These are phyloP conservation scores for Mucor plumbeus DNA, from an alignment of 371 early-diverging fungal genomes.

Conservation along the genomic window DNA sequence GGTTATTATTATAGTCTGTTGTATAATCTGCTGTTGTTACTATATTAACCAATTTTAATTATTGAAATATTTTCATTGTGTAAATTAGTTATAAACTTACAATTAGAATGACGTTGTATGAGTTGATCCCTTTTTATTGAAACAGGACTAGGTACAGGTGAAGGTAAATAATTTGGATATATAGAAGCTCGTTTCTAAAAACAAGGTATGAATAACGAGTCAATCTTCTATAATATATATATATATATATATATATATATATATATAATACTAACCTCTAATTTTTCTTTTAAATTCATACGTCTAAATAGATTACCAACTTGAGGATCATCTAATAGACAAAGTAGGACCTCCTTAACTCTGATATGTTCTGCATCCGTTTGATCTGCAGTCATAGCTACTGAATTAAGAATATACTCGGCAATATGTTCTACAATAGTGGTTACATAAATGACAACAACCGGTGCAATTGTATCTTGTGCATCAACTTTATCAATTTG, in stretches of 20 bases:
- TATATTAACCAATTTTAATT: conserved; percentile 20
- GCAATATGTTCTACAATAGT: conserved; percentile 66
- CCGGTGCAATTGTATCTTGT: conserved; percentile 47
- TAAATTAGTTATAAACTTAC: conserved; percentile 18
- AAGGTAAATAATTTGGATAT: conserved; percentile 11
- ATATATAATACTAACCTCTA: conserved; percentile 34
- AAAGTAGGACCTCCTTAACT: conserved; percentile 56
- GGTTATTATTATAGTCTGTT: conserved; percentile 9
- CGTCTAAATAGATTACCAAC: conserved; percentile 51
- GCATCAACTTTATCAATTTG: not conserved
- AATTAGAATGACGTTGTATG: conserved; percentile 19
- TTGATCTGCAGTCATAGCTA: conserved; percentile 59
- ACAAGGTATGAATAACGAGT: not conserved
- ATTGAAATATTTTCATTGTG: not conserved
- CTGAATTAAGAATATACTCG: conserved; percentile 57
- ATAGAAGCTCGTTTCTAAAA: conserved; percentile 25
- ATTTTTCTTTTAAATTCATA: conserved; percentile 42
- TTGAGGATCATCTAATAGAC: conserved; percentile 59
- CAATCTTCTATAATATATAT: not conserved
- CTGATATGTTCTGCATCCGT: conserved; percentile 58
- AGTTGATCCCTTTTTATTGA: conserved; percentile 16
- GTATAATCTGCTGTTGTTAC: conserved; percentile 12
- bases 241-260: too few relatives aligned
- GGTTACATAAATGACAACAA: conserved; percentile 64
- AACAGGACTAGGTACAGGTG: conserved; percentile 23